Evolutionary conservation across 1,284 basidiomycete species (phyloP).

Genomic region (Ganoderma sinense): DNA sequence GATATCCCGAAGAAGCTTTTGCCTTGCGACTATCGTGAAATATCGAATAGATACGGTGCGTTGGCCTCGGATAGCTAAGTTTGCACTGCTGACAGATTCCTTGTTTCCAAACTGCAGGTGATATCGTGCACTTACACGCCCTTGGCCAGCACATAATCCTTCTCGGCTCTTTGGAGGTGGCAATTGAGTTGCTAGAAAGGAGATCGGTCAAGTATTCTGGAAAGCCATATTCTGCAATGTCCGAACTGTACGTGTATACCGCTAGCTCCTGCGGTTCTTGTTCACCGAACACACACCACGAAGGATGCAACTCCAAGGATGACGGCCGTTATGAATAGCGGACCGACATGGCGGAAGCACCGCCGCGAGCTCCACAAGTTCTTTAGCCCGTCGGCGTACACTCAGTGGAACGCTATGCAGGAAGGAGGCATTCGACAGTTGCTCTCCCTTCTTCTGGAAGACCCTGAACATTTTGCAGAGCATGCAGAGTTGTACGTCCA

Average conservation of each 20-base stretch:
- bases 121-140: conserved; percentile 16
- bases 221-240: conserved; percentile 13
- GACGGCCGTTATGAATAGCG: neutral
- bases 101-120: neutral
- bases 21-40: neutral
- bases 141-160: conserved; percentile 21
- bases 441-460: neutral
- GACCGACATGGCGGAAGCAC: neutral
- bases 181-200: conserved; percentile 49
- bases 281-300: neutral
- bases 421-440: neutral
- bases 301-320: conserved; percentile 8
- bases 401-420: neutral
- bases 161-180: conserved; percentile 27
- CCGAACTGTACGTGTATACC: conserved; percentile 8
- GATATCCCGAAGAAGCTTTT: conserved; percentile 4
- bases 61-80: neutral
- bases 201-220: conserved; percentile 39
- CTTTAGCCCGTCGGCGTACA: neutral
- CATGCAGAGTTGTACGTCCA: neutral
- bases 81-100: neutral
- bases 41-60: conserved; percentile 9
- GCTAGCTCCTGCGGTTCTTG: neutral
- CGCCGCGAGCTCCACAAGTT: neutral
- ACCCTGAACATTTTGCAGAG: neutral